Conservation (phyloP, 179 eudicot species). For the Carnegiea gigantea region DNA sequence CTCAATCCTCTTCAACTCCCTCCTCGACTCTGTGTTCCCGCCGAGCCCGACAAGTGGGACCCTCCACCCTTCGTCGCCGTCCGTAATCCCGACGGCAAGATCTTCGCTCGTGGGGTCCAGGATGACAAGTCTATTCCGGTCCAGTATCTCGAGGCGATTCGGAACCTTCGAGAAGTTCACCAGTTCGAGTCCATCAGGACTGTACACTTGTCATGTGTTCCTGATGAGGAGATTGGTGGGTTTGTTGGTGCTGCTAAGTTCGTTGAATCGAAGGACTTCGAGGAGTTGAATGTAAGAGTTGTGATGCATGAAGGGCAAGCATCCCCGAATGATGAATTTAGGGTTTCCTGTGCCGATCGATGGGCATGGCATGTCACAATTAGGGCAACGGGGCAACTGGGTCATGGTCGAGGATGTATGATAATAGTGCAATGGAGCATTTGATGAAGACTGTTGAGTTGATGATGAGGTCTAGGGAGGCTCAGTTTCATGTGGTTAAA, state of each 20-base stretch:
- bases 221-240: slow-evolving; percentile 94
- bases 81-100: slow-evolving; percentile 39
- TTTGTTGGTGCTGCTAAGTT: slow-evolving; percentile 60
- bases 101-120: slow-evolving; percentile 80
- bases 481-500: slow-evolving; percentile 69
- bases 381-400: slow-evolving; percentile 65
- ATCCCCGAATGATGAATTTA: slow-evolving; percentile 52
- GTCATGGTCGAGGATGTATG: slow-evolving; percentile 81
- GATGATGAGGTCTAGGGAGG: slow-evolving; percentile 66
- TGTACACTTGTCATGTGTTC: slow-evolving; percentile 63
- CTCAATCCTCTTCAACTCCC: slow-evolving; percentile 77
- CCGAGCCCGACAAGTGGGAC: slow-evolving; percentile 63
- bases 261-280: slow-evolving; percentile 45
- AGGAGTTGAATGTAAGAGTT: slow-evolving; percentile 70
- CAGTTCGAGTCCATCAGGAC: slow-evolving; percentile 48
- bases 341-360: slow-evolving; percentile 82
- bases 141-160: slow-evolving; percentile 75
- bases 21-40: slow-evolving; percentile 83
- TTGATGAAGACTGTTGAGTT: slow-evolving; percentile 80
- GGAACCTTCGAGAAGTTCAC: slow-evolving; percentile 31
- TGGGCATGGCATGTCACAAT: slow-evolving; percentile 75
- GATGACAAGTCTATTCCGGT: slow-evolving; percentile 81
- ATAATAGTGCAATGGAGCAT: slow-evolving; percentile 73
- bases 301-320: slow-evolving; percentile 89
- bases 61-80: slow-evolving; percentile 58